Base-by-base conservation (phyloP, 2,329 filamentous ascomycete species). In the Fusarium sp. region DNA sequence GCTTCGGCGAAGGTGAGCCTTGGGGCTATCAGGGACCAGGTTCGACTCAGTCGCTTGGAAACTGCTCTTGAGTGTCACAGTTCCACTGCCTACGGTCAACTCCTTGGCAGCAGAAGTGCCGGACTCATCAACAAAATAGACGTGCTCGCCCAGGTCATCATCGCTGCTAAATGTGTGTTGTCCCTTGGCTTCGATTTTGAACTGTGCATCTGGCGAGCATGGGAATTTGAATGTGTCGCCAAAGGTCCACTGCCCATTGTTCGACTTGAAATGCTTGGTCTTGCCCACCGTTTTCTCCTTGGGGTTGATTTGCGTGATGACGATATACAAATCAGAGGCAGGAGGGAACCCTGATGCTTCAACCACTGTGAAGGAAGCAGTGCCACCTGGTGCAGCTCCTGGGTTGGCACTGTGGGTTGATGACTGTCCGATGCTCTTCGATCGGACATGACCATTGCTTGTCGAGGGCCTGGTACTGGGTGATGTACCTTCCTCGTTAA, bases 111-210 rank as follows among this genome's bases (percentile, higher is more conserved):
- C 82, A 13, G 87, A 87, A 2, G 84, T 81, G 4, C 88, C 87
- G 3, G 84, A 87, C 76, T 99, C 95, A 67, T 95, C 93, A n/a
- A 99, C 88, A 76, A 96, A 94, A 81, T 97, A 97, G n/a, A 91
- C 77, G 7, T 88, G 88, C 75, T 98, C 94, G 52, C 96, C 96
- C 0, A 99, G 85, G 60, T 90, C 87, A 56, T 94, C 90, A 76
- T 96, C 93, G 58, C 89, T 91, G 50, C 92, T 91, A 75, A 98
- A 95, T 1, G 90, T 92, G 73, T 91, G 88, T 75, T 97, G 93
- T 72, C 94, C 91, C 76, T 94, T 94, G 64, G 94, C 94, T 66
- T 92, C 87, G 63, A 99, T 77, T 76, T 93, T 91, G 86, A 97
- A 98, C 75, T 92, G 90, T 21, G 91, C 85, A 72, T 97, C 95